Evolutionary conservation across 2,329 filamentous ascomycete species (phyloP).

Genomic region (Ceratocystis lukuohia): DNA sequence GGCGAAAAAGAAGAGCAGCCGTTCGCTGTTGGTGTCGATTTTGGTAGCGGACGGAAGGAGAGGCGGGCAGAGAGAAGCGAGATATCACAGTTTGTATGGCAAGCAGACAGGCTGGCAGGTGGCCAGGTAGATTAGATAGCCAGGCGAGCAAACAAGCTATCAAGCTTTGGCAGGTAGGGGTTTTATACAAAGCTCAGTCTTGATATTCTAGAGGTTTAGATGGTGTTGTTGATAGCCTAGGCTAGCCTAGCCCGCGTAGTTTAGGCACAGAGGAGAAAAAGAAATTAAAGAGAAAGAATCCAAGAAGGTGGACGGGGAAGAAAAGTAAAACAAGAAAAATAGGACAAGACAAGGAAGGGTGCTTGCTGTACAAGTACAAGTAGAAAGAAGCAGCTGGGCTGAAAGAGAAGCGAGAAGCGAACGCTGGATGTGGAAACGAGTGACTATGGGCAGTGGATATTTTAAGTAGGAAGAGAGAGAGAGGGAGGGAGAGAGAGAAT

Average conservation of each 20-base stretch:
- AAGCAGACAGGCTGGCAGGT: too few species aligned
- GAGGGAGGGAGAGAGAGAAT: not conserved
- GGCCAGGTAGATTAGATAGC: too few species aligned
- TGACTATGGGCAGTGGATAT: not conserved
- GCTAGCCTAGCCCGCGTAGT: too few species aligned
- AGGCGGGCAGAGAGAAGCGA: not conserved
- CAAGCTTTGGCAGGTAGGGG: not conserved
- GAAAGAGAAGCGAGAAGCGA: not conserved
- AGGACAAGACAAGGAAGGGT: too few species aligned
- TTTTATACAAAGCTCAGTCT: not conserved
- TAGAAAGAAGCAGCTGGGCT: not conserved
- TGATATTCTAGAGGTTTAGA: not conserved
- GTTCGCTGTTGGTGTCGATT: not conserved
- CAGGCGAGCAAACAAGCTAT: not conserved
- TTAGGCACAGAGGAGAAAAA: not conserved
- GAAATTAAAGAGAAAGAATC: not conserved
- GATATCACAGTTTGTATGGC: not conserved
- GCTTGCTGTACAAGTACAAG: too few species aligned
- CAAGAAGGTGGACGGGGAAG: not conserved
- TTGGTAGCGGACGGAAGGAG: not conserved
- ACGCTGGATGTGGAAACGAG: constrained; percentile 4
- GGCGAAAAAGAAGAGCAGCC: not conserved
- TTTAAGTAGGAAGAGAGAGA: not conserved
- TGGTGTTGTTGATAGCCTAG: not conserved
- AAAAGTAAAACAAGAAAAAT: not conserved